Conservation (phyloP, 2,329 filamentous ascomycete species). For the Dothistroma septosporum region DNA sequence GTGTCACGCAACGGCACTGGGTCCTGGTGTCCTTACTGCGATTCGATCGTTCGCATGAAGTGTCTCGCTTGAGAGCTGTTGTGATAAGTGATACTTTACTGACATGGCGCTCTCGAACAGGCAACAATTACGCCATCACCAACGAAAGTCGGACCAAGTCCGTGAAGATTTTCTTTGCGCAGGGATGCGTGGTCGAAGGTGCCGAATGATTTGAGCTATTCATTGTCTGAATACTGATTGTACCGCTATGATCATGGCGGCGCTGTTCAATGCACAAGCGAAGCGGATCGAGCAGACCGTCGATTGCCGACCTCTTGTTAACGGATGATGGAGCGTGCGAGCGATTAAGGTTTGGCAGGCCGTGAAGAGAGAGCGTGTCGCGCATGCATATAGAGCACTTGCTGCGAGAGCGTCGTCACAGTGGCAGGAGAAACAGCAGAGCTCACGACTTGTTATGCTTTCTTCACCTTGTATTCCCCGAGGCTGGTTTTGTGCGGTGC, state of each 20-base stretch:
- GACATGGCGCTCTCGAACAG: slow-evolving; percentile 45
- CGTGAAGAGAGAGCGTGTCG: background rate
- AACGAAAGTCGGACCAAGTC: slow-evolving; percentile 66
- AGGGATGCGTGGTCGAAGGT: slow-evolving; percentile 62
- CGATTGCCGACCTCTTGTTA: background rate
- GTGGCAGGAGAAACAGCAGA: background rate
- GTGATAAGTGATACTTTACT: slow-evolving; percentile 6
- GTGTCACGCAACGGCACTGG: background rate
- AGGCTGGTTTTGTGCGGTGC: background rate
- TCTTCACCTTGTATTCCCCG: background rate
- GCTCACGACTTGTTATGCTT: background rate
- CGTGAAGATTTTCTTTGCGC: slow-evolving; percentile 85
- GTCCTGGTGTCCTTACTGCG: background rate
- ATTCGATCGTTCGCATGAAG: slow-evolving; percentile 8
- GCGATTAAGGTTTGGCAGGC: background rate
- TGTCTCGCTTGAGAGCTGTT: background rate
- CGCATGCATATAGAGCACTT: background rate
- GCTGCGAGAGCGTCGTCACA: background rate
- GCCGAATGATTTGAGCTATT: slow-evolving; percentile 3
- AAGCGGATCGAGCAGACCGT: background rate
- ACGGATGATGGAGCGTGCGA: background rate
- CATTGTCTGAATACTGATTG: background rate
- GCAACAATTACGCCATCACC: slow-evolving; percentile 87
- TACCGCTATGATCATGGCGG: background rate
- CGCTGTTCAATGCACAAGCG: background rate